A percentile compares a stretch with the other conserved stretches of the same genome.
These are phyloP conservation scores for Termitomyces sp. DNA, from an alignment of 768 basidiomycete species.

Conservation along the genomic window DNA sequence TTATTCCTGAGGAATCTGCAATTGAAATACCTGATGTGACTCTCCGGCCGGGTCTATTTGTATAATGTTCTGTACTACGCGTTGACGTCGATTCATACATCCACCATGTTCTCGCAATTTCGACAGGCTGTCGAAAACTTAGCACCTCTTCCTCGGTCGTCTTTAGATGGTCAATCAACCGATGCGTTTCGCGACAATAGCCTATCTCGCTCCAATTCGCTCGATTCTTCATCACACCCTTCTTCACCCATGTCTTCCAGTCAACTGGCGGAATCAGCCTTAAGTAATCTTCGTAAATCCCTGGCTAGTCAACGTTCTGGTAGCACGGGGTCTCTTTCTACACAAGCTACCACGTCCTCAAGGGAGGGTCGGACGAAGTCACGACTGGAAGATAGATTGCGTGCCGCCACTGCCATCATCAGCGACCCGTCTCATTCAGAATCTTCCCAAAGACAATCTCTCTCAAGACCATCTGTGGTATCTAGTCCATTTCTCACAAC, in stretches of 20 bases:
- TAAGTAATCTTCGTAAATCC: constrained; percentile 59
- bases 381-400: constrained; percentile 73
- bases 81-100: background rate
- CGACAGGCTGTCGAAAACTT: constrained; percentile 68
- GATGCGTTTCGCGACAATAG: constrained; percentile 15
- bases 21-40: background rate
- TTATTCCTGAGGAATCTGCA: background rate
- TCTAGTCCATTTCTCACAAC: constrained; percentile 29
- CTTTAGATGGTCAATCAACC: constrained; percentile 21
- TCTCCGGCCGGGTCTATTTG: too few species aligned
- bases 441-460: constrained; percentile 34
- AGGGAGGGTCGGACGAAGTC: constrained; percentile 34
- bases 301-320: constrained; percentile 45
- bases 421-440: constrained; percentile 47
- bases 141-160: constrained; percentile 41
- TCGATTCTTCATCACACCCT: constrained; percentile 16
- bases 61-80: background rate
- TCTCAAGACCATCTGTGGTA: constrained; percentile 21
- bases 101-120: constrained; percentile 67
- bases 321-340: constrained; percentile 26
- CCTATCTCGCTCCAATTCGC: constrained; percentile 30
- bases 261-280: constrained; percentile 56
- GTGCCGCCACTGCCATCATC: constrained; percentile 52
- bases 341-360: constrained; percentile 11
- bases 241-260: constrained; percentile 36